Evolutionary conservation across 495 filamentous ascomycete species (phyloP), one percentile per base, ranked within the genome.

Genomic region (Podospora fimiseda): DNA sequence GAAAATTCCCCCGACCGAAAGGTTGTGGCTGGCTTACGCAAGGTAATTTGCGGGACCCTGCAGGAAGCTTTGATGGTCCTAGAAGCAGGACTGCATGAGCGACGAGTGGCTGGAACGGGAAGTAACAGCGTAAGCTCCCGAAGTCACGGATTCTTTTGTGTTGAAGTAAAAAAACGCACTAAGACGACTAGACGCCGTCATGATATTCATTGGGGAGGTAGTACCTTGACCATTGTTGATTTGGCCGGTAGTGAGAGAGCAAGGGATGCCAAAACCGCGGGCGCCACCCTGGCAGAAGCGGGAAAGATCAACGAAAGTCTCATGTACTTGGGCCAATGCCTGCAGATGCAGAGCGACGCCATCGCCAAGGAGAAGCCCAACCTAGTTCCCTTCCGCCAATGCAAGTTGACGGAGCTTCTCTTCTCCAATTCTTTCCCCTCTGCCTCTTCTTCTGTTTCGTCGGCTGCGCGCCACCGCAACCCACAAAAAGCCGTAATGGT

Each of bases 301-400:
- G 94, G 93, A 15, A 96, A 95, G 68, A 98, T 98, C 61, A 98
- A 98, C 63, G 90, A 96, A 64, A 90, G 85, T 60, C 69, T 98
- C 61, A 98, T 98, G 94, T 96, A 95, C 67, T 81, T 98, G 1
- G 93, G 93, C 1, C 94, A 97, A 64, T 97, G 94, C 65, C 74
- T 98, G 58, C 93, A 98, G 66, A 89, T 96, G 83, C 94, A 96
- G 68, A 89, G 84, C 53, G 87, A 89, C 59, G 74, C 84, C 37
- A 84, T 81, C 33, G 82, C 81, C 53, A 81, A 82, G 47, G 79
- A 79, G 50, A 93, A 89, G 83, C 80, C 85, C 48, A 84, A 87
- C 40, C 67, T 96, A 48, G 89, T 96, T 21, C 89, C 91, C 23
- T 96, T 89, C 76, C 82, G 93, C 22, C 93, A 96, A 66, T 96